Conservation (phyloP, 352 stramenopile genomes). For the Pythium rhizo-oryzae region DNA sequence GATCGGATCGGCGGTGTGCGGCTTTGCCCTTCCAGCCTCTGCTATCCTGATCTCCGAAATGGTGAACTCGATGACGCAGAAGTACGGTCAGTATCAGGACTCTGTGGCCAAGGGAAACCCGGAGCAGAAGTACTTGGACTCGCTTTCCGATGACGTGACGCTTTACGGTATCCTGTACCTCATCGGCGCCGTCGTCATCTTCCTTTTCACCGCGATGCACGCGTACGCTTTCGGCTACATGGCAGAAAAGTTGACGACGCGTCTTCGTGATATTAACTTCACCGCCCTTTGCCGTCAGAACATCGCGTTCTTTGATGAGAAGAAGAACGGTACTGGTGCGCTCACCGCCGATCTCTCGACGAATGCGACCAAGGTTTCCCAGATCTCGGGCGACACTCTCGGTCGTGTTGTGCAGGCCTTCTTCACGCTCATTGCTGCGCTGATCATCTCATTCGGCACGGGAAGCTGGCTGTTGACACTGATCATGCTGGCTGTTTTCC, state of each 20-base stretch:
- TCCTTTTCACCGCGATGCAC: too few relatives aligned
- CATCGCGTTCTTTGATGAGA: constrained; percentile 48
- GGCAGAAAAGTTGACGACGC: constrained; percentile 46
- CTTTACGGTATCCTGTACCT: constrained; percentile 35
- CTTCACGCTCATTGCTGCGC: not conserved
- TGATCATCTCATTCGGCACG: constrained; percentile 4
- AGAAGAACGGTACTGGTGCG: constrained; percentile 32
- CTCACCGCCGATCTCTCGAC: constrained; percentile 47
- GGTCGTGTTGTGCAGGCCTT: not conserved
- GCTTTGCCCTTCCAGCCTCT: not conserved
- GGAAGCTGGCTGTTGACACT: constrained; percentile 2
- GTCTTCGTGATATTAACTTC: constrained; percentile 44
- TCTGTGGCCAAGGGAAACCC: too few relatives aligned
- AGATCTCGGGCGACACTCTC: constrained; percentile 25
- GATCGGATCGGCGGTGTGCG: not conserved
- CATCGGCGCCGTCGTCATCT: constrained; percentile 25
- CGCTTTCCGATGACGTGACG: constrained; percentile 36
- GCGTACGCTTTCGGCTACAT: constrained; percentile 61
- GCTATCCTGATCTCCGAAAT: not conserved
- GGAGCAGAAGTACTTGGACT: too few relatives aligned
- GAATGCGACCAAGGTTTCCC: constrained; percentile 39
- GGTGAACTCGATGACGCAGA: not conserved
- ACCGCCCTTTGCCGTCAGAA: constrained; percentile 41
- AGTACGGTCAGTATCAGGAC: not conserved
- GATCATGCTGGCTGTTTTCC: too few relatives aligned